Evolutionary conservation across 1,284 basidiomycete genomes (phyloP), one percentile per base, ranked within the genome.

Genomic region (Trichosporon sp.): DNA sequence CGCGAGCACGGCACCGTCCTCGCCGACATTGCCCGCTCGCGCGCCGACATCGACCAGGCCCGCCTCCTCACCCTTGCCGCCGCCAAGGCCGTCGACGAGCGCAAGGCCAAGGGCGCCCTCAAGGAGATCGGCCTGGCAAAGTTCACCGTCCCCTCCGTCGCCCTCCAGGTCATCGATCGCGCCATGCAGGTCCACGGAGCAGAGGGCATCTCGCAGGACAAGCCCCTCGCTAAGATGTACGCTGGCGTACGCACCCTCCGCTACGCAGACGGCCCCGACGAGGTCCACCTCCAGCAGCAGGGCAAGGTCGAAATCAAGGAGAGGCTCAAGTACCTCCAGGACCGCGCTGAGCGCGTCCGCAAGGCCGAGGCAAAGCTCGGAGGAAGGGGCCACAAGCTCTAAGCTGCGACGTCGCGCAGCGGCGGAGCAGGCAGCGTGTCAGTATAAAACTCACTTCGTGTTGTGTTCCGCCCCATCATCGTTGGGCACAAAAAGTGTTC

Each of bases 41-140:
- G 95, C 40, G 94, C 95, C 46, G 92, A 97, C 74, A 94, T 99
- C 59, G 95, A 99, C 75, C 83, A 86, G 56, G 88, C 90, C 11
- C 84, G 95, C 36, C 82, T 98, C 62, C 84, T 99, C 1, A 95
- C 98, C 9, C 83, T 96, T 62, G 89, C 91, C 65, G 95, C 96
- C 3, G 95, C 95, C n/a, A 82, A 91, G 68, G 91, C 92, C 83
- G 95, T 98, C 66, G 95, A 98, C 82, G 88, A 87, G 71, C 83
- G 86, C 74, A 87, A 89, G 69, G 92, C 95, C 3, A 99, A 98
- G 79, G 94, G 91, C 44, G 95, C 96, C 0, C 78, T 97, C 81
- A 95, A 95, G 80, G 95, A 98, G 79, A 99, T 99, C 74, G 95
- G 92, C 44, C 92, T 97, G 70, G 92, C 93, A 63, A 99, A 99